Conservation (phyloP, 495 filamentous ascomycete genomes). For the Neurospora sp. region DNA sequence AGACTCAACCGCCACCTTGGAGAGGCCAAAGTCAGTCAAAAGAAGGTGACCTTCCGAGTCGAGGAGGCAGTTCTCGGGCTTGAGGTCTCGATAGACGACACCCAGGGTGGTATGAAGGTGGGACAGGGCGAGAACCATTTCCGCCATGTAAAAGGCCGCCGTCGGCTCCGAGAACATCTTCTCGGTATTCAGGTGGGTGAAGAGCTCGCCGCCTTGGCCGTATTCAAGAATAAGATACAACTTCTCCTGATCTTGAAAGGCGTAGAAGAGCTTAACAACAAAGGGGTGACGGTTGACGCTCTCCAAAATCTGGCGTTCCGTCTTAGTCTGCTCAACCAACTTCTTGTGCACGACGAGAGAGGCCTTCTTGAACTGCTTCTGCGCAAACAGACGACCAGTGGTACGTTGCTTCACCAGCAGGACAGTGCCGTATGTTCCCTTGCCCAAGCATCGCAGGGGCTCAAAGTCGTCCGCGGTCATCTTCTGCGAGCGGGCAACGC, state of each 20-base stretch:
- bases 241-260: conserved; percentile 97
- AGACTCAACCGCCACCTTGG: conserved; percentile 81
- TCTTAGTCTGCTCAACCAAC: conserved; percentile 92
- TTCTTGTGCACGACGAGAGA: conserved; percentile 86
- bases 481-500: conserved; percentile 47
- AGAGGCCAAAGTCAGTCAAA: conserved; percentile 92
- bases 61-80: conserved; percentile 95
- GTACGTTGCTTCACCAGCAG: conserved; percentile 77
- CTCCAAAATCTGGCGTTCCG: conserved; percentile 87
- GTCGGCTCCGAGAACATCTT: conserved; percentile 84
- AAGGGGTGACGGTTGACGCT: conserved; percentile 93
- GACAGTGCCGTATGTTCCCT: conserved; percentile 91
- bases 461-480: conserved; percentile 90
- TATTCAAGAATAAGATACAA: conserved; percentile 97
- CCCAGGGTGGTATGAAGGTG: conserved; percentile 87
- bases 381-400: conserved; percentile 85
- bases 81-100: conserved; percentile 92
- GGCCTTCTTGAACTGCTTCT: conserved; percentile 98
- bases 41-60: conserved; percentile 87
- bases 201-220: conserved; percentile 93
- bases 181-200: conserved; percentile 78
- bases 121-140: conserved; percentile 88
- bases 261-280: conserved; percentile 94
- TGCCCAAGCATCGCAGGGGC: conserved; percentile 87
- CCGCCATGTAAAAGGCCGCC: conserved; percentile 94